Evolutionary conservation across 305 asterid species (phyloP).

Genomic region (Fraxinus sp.): DNA sequence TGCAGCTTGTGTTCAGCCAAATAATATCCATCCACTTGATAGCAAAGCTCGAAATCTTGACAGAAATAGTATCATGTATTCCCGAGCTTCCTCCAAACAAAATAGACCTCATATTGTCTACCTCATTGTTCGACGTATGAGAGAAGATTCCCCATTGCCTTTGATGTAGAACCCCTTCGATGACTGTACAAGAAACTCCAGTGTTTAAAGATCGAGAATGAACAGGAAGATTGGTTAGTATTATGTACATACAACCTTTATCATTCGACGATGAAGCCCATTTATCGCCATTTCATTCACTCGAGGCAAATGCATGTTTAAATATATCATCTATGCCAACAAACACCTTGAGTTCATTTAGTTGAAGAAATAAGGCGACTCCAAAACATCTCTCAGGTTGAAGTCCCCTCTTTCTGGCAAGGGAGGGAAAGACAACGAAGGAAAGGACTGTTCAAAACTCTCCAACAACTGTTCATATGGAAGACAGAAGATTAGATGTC

Average conservation of each 20-base stretch:
- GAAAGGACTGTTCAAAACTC: slow-evolving; percentile 74
- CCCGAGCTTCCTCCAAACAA: background rate
- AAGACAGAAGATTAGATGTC: background rate
- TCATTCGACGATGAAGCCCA: slow-evolving; percentile 5
- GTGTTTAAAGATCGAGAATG: slow-evolving; percentile 24
- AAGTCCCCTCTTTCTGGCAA: slow-evolving; percentile 92
- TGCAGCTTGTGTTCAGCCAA: background rate
- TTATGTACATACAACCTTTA: slow-evolving; percentile 24
- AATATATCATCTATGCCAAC: background rate
- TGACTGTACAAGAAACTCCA: slow-evolving; percentile 38
- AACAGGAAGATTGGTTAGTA: background rate
- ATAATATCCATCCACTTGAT: background rate
- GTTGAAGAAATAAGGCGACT: slow-evolving; percentile 91
- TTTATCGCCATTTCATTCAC: slow-evolving; percentile 1
- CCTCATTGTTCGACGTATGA: background rate
- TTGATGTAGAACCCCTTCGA: slow-evolving; percentile 7
- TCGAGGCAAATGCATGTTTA: slow-evolving; percentile 22
- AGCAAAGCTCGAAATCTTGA: background rate
- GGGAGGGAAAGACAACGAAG: slow-evolving; percentile 69
- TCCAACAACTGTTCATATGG: slow-evolving; percentile 65
- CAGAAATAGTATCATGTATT: background rate
- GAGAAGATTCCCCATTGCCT: background rate
- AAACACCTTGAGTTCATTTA: slow-evolving; percentile 29
- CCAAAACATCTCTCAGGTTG: slow-evolving; percentile 72
- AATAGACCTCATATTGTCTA: background rate